Conservation (phyloP, 108 stramenopile genomes). For the Cyclostephanos invisitatus region DNA sequence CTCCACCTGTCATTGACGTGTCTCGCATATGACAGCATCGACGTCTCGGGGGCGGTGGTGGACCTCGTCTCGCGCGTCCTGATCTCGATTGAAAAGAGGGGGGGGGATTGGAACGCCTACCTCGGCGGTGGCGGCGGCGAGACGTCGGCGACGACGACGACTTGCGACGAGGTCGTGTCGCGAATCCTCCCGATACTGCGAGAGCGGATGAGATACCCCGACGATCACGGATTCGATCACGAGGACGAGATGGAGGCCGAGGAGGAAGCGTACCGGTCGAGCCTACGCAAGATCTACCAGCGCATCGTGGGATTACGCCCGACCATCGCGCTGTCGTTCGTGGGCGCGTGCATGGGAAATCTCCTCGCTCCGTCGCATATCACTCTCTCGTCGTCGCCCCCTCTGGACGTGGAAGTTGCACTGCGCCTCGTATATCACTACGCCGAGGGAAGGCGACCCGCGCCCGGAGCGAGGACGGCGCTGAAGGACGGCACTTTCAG, state of each 20-base stretch:
- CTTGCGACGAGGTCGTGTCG: slow-evolving; percentile 29
- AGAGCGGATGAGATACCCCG: slow-evolving; percentile 70
- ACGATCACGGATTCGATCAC: slow-evolving; percentile 63
- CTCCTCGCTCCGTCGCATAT: slow-evolving; percentile 4
- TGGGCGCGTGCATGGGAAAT: slow-evolving; percentile 36
- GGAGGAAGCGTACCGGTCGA: slow-evolving; percentile 67
- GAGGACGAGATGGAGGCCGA: slow-evolving; percentile 79
- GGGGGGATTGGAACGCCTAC: slow-evolving; percentile 14
- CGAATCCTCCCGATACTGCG: slow-evolving; percentile 53
- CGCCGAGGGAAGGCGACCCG: slow-evolving; percentile 73
- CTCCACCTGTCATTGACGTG: slow-evolving; percentile 46
- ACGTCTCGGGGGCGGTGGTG: slow-evolving; percentile 77
- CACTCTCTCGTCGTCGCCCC: slow-evolving; percentile 47
- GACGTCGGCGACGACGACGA: slow-evolving; percentile 5
- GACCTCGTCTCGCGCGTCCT: slow-evolving; percentile 43
- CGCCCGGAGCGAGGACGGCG: slow-evolving; percentile 70
- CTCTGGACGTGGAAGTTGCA: slow-evolving; percentile 61
- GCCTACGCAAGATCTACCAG: slow-evolving; percentile 67
- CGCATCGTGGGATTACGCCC: slow-evolving; percentile 55
- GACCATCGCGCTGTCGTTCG: slow-evolving; percentile 58
- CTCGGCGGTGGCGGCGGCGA: background rate
- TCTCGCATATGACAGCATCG: slow-evolving; percentile 76
- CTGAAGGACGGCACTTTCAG: slow-evolving; percentile 62
- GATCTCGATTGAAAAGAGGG: slow-evolving; percentile 28
- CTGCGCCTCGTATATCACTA: slow-evolving; percentile 72